Evolutionary conservation across 495 filamentous ascomycete species (phyloP).

Genomic region (Xylaria acuta): DNA sequence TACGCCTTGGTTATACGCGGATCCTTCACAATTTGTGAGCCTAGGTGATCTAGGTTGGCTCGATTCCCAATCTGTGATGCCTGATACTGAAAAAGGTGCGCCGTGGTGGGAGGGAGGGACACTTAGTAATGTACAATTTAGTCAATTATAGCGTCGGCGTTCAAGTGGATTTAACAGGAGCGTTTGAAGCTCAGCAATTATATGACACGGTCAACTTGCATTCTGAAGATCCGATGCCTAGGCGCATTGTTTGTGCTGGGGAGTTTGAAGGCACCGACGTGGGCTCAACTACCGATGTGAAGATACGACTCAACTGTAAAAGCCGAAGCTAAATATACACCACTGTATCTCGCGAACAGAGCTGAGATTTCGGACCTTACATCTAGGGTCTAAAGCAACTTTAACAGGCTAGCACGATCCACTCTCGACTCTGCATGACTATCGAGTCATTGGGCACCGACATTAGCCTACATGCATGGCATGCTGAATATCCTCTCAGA

Average conservation of each 20-base stretch:
- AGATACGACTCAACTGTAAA: neutral
- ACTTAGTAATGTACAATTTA: conserved; percentile 38
- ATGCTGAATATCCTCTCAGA: neutral
- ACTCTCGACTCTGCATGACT: neutral
- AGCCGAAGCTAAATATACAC: neutral
- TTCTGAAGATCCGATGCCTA: neutral
- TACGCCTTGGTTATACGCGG: conserved; percentile 55
- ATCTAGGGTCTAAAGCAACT: neutral
- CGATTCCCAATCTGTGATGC: conserved; percentile 42
- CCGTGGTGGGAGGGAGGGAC: conserved; percentile 57
- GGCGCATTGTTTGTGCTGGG: neutral
- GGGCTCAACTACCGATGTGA: neutral
- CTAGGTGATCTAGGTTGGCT: conserved; percentile 49
- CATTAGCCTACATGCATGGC: neutral
- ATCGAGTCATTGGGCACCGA: neutral
- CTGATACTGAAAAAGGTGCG: conserved; percentile 45
- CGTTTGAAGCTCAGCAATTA: neutral
- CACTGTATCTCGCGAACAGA: neutral
- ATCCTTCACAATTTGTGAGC: conserved; percentile 49
- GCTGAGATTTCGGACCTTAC: neutral
- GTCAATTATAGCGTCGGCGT: conserved; percentile 29
- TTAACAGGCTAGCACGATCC: neutral
- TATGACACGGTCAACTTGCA: neutral
- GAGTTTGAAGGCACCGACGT: neutral
- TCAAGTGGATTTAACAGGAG: neutral